These are phyloP conservation scores for Botrytis sinoallii DNA, from an alignment of 2,329 filamentous ascomycete species.

Conservation along the genomic window DNA sequence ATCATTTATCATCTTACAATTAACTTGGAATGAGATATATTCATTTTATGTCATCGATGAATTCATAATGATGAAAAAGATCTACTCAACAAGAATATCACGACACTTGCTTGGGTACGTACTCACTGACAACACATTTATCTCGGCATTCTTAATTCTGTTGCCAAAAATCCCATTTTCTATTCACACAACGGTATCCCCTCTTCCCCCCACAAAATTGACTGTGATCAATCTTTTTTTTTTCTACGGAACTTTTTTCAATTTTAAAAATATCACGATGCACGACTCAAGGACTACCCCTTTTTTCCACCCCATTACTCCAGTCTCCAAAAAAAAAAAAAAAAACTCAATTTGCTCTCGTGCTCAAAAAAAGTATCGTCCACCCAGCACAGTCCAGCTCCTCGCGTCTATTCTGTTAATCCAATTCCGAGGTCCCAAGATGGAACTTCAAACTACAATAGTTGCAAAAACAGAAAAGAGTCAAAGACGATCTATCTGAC, in stretches of 20 bases:
- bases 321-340: neutral
- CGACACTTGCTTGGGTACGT: neutral
- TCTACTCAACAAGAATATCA: neutral
- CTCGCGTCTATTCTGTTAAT: neutral
- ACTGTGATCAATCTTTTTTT: neutral
- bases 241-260: neutral
- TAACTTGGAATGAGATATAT: neutral
- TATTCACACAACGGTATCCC: neutral
- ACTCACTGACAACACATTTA: constrained; percentile 5
- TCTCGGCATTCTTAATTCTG: neutral
- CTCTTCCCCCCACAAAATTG: constrained; percentile 1
- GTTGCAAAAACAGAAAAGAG: neutral
- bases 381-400: neutral
- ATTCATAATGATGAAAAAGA: constrained; percentile 4
- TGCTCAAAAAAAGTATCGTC: neutral
- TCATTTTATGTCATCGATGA: neutral
- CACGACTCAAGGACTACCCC: constrained; percentile 10
- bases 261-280: neutral
- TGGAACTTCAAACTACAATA: neutral
- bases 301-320: neutral
- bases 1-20: constrained; percentile 6
- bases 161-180: neutral
- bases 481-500: neutral
- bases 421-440: neutral
- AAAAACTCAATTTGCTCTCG: neutral